Percentiles rank a stretch among this genome's conserved stretches.
phyloP scores from a whole-genome alignment of 2,329 filamentous ascomycete species.

The Aspergillus cejpii region DNA sequence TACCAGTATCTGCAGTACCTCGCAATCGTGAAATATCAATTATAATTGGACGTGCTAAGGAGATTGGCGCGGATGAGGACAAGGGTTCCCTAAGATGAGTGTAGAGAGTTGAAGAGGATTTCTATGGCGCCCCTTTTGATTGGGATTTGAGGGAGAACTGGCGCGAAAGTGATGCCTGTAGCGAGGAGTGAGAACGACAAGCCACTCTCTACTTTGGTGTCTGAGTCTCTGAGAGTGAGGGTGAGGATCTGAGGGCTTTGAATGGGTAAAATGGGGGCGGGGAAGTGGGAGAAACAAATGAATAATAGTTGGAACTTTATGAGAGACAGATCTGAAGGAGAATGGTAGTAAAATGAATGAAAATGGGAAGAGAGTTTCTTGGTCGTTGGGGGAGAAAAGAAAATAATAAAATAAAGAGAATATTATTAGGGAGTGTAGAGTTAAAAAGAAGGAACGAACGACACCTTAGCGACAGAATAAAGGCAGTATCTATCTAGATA shows the following conservation, averaged over 20 bases:
- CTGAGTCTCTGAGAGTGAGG: no score
- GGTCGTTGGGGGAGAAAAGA: constrained; percentile 9
- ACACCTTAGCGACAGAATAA: constrained; percentile 14
- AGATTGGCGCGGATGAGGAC: no score
- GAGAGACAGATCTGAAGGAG: not conserved
- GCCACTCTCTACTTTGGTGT: not conserved
- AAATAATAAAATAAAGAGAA: constrained; percentile 20
- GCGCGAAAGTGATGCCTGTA: not conserved
- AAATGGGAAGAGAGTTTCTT: constrained; percentile 2
- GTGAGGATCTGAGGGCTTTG: not conserved
- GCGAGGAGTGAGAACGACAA: not conserved
- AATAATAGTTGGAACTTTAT: not conserved
- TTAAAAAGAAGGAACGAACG: constrained; percentile 18
- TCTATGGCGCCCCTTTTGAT: not conserved
- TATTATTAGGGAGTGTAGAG: constrained; percentile 25
- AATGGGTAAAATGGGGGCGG: not conserved
- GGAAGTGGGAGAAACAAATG: not conserved
- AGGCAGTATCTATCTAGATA: constrained; percentile 8
- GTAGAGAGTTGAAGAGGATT: not conserved
- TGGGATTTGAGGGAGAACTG: not conserved
- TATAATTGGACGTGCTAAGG: no score
- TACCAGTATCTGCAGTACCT: no score
- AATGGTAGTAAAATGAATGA: not conserved
- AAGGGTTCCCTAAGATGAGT: not conserved
- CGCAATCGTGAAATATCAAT: no score